Percentiles rank a stretch among this genome's conserved stretches.
Conservation (phyloP, 2,329 filamentous ascomycete genomes). For the Microcyclosporella mali region DNA sequence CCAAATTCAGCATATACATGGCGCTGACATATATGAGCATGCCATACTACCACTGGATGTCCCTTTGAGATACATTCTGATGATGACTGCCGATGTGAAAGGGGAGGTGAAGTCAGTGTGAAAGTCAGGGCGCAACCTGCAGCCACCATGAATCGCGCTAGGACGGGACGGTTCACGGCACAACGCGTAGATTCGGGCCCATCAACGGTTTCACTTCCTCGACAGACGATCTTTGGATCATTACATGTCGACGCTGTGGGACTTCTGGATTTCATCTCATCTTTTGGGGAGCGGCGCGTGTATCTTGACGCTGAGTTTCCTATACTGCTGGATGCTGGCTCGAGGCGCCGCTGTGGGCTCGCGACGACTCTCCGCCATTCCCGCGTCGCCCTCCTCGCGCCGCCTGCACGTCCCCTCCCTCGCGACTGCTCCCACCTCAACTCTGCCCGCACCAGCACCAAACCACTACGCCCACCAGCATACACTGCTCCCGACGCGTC, state of each 20-base stretch:
- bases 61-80: too few relatives aligned
- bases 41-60: too few relatives aligned
- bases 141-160: too few relatives aligned
- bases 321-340: slow-evolving; percentile 28
- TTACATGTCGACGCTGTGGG: background rate
- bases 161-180: too few relatives aligned
- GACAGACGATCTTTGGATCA: background rate
- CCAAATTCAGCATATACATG: too few relatives aligned
- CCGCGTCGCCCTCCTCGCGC: slow-evolving; percentile 17
- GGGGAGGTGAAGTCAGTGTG: too few relatives aligned
- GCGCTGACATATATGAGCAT: too few relatives aligned
- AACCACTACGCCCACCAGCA: too few relatives aligned
- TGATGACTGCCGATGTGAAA: too few relatives aligned
- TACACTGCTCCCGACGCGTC: slow-evolving; percentile 12
- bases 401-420: slow-evolving; percentile 10
- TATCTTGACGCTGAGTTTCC: slow-evolving; percentile 12
- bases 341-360: slow-evolving; percentile 21
- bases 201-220: background rate
- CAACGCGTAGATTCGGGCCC: background rate
- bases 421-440: slow-evolving; percentile 6
- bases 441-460: slow-evolving; percentile 7
- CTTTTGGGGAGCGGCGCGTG: slow-evolving; percentile 7
- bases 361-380: slow-evolving; percentile 19
- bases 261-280: background rate
- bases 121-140: too few relatives aligned